phyloP scores from a whole-genome alignment of 2,329 filamentous ascomycete species.

The Pyricularia grisea region DNA sequence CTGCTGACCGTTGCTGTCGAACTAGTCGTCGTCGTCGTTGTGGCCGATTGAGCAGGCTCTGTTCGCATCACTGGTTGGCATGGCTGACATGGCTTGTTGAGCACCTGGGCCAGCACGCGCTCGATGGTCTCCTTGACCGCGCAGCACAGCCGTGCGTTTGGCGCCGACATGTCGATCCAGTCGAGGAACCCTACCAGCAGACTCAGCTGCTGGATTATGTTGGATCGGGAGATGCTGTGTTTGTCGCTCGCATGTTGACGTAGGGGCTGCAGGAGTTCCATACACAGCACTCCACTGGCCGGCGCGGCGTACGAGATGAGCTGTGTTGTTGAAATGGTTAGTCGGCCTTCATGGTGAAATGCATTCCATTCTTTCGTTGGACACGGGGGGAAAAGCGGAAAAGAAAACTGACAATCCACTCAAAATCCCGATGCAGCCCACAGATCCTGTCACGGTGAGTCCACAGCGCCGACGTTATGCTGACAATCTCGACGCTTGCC shows the following conservation, averaged over 20 bases:
- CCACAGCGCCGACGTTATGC: constrained; percentile 35
- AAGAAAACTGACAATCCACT: constrained; percentile 34
- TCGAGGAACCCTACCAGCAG: constrained; percentile 40
- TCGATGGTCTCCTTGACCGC: constrained; percentile 38
- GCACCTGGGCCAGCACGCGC: constrained; percentile 37
- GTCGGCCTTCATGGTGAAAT: background rate
- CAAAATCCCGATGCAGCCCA: constrained; percentile 31
- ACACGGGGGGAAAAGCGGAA: background rate
- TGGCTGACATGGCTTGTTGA: constrained; percentile 21
- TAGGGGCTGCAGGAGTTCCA: constrained; percentile 29
- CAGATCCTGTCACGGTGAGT: constrained; percentile 36
- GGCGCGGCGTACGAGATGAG: constrained; percentile 41
- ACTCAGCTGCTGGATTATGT: constrained; percentile 41
- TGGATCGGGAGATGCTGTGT: constrained; percentile 28
- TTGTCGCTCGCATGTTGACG: constrained; percentile 3
- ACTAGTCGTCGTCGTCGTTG: background rate
- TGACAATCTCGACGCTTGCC: constrained; percentile 37
- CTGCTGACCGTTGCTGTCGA: background rate
- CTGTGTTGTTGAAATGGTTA: constrained; percentile 14
- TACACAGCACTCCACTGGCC: constrained; percentile 37
- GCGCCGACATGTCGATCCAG: constrained; percentile 37
- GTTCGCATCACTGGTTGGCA: constrained; percentile 11
- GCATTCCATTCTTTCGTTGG: background rate
- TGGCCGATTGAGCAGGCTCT: constrained; percentile 4
- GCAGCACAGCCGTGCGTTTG: constrained; percentile 37